Evolutionary conservation across 306 rosid genomes (phyloP), one percentile per base, ranked within the genome.

Genomic region (Macrotyloma uniflorum): DNA sequence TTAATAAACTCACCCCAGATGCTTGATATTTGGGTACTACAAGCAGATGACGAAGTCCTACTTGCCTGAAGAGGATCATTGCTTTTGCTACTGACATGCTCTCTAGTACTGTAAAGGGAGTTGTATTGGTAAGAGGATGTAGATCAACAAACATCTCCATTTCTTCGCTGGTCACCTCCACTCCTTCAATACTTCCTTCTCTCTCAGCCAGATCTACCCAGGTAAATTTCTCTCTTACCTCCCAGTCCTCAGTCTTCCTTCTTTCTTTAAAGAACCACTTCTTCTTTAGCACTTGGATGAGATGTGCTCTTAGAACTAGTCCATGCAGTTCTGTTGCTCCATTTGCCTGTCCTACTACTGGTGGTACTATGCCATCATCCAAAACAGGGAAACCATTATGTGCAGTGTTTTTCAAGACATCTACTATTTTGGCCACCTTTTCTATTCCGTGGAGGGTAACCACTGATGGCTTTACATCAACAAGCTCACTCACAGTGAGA

Each of bases 61-160:
- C 87, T 86, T 87, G 89, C 72, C 97, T 79, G 91, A 93, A 93
- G 80, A 93, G 94, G 38, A 90, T 86, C 97, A 91, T 70, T 66
- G 97, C 98, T 83, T 93, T 93, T 59, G 97, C 97, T 24, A 86
- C 91, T 4, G 98, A 90, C 80, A 87, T 85, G 85, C 85, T 89
- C 74, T 91, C 97, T 36, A 90, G 30, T 55, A 91, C 97, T 24
- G 96, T 93, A 47, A 73, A 85, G 24, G 98, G 98, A 55, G 94
- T 93, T 13, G 93, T 90, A 71, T 93, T 93, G 58, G 93, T 87
- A 76, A 93, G 91, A 70, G 98, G 98, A 84, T 87, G 96, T 86
- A 93, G 88, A 86, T 93, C 97, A 67, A 93, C 84, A 28, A 81
- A 91, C 97, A 93, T 86, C 46, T 91, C 89, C 98, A 93, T 90